Base-by-base conservation (phyloP, 176 grass and related monocot genomes). In the Phyllostachys edulis region DNA sequence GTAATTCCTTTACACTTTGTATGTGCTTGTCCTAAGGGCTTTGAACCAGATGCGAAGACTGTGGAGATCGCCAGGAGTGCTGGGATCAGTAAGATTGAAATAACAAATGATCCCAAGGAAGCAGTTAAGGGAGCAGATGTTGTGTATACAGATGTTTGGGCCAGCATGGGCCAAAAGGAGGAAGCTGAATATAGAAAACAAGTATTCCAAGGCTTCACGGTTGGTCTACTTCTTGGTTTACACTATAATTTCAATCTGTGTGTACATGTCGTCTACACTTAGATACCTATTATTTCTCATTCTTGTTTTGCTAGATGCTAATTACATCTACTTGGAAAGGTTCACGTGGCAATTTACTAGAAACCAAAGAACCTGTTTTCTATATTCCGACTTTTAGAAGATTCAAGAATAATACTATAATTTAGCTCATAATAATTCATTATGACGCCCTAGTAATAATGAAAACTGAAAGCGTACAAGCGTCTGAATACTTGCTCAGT, bases 141-240 rank as follows among this genome's bases (percentile, higher is more conserved):
- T 74, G 90, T 99, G 41, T 99, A 99, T 88, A 90, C 96, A 87
- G 96, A 96, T 85, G 93, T 99, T 84, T 99, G 96, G 96, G 96
- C 96, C 62, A 99, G 96, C 81, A 99, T 99, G 96, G 96, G 96
- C 49, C 96, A 99, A 80, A 99, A 99, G 81, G 87, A 99, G 66
- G 96, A 99, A 85, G 93, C 93, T 76, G 89, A 93, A 66, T 92
- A 89, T 60, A 92, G 96, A 67, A 99, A 94, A 85, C 78, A 99
- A 66, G 74, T 86, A 49, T 99, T 99, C 75, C 87, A 94, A 84
- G 93, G 91, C 65, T 99, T 99, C 87, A 92, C 74, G 91, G 96
- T 99, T 73, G 11, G 88, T 67, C 27, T 80, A 6, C 9, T 39
- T 57, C n/a, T 63, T 34, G 13, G 81, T 45, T 69, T 75, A 36